A percentile compares a stretch with the other conserved stretches of the same genome.
phyloP scores from a whole-genome alignment of 176 grass and related monocot species.

The Aegilops umbellulata region DNA sequence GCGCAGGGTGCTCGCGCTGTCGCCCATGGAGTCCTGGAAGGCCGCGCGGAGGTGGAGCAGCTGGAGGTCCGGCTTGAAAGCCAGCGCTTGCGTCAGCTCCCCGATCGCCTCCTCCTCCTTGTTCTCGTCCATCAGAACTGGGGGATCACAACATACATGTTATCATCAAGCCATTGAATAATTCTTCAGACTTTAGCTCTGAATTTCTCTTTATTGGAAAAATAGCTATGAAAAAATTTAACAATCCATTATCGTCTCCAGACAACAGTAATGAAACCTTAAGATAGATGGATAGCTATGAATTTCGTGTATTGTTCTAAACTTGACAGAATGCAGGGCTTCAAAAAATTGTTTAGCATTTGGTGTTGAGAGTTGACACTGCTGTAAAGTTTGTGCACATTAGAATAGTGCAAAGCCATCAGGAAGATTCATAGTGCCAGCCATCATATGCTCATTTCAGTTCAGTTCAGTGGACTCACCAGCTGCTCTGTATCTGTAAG shows the following conservation, averaged over 20 bases:
- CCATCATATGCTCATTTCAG: background rate
- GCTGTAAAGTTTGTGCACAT: background rate
- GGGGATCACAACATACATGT: background rate
- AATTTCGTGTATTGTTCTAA: background rate
- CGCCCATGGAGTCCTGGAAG: constrained; percentile 74
- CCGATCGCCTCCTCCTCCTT: constrained; percentile 76
- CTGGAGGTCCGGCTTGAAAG: constrained; percentile 83
- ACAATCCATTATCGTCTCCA: background rate
- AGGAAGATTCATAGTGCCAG: background rate
- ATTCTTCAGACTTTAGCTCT: background rate
- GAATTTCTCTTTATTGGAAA: background rate
- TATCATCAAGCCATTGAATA: background rate
- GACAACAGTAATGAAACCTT: background rate
- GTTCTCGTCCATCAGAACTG: constrained; percentile 89
- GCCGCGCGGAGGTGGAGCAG: constrained; percentile 85
- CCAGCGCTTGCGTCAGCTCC: constrained; percentile 66
- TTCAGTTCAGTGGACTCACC: constrained; percentile 35
- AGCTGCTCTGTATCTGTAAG: constrained; percentile 97
- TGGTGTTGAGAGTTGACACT: background rate
- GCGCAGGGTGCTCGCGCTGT: constrained; percentile 45
- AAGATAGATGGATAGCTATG: background rate
- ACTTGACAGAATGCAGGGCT: background rate
- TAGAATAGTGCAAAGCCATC: background rate
- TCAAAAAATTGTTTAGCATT: background rate
- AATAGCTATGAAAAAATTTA: background rate